Percentiles rank a stretch among this genome's conserved stretches.
Conservation (phyloP, 2,329 filamentous ascomycete species). For the Chaetothyriales sp. region DNA sequence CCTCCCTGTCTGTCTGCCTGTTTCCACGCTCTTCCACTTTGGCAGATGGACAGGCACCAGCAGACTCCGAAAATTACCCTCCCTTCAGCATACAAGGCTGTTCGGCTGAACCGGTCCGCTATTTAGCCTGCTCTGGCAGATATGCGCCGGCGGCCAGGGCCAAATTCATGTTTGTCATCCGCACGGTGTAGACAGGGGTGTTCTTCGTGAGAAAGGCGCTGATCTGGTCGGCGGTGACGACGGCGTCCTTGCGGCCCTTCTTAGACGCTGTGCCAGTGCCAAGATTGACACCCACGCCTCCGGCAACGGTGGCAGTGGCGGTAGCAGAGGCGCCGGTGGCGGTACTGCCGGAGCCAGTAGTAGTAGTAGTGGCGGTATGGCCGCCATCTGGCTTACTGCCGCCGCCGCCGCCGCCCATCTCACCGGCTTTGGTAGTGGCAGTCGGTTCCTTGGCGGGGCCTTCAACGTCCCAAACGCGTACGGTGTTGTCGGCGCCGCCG, state of each 20-base stretch:
- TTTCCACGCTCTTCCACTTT: too few species aligned
- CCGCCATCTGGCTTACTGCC: constrained; percentile 1
- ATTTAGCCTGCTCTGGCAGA: constrained; percentile 29
- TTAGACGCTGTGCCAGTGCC: constrained; percentile 19
- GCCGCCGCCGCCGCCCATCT: background rate
- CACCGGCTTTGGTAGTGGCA: constrained; percentile 37
- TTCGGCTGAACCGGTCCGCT: too few species aligned
- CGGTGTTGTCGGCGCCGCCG: constrained; percentile 79
- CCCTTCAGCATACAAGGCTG: too few species aligned
- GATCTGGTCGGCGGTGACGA: constrained; percentile 84
- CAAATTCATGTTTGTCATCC: constrained; percentile 90
- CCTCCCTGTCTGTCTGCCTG: too few species aligned
- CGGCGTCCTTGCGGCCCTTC: constrained; percentile 81
- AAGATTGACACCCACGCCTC: constrained; percentile 22
- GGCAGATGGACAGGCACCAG: too few species aligned
- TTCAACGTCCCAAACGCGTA: constrained; percentile 84
- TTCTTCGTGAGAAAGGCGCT: constrained; percentile 93
- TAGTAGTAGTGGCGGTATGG: too few species aligned
- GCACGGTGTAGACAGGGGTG: constrained; percentile 80
- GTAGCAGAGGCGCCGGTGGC: constrained; percentile 25
- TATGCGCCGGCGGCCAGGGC: constrained; percentile 68
- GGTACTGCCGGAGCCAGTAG: too few species aligned
- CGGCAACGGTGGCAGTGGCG: constrained; percentile 15
- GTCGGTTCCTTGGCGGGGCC: constrained; percentile 47
- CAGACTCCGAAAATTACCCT: too few species aligned